Evolutionary conservation across 495 filamentous ascomycete species (phyloP).

Genomic region (Penicillium simplicissimum): DNA sequence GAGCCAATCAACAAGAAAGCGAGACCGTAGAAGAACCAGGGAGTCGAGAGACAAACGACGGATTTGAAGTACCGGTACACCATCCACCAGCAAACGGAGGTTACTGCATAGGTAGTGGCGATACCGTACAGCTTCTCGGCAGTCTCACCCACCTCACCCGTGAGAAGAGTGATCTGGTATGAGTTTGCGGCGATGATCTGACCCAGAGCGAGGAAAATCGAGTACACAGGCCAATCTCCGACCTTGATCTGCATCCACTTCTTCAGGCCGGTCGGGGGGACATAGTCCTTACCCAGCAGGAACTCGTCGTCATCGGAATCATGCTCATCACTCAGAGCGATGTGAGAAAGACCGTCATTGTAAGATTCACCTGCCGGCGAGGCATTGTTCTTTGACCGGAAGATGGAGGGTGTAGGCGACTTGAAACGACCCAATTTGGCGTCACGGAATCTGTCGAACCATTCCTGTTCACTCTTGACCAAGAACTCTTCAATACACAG

Average conservation of each 20-base stretch:
- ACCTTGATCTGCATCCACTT: constrained; percentile 51
- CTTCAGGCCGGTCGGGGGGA: constrained; percentile 63
- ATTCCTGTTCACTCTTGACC: constrained; percentile 67
- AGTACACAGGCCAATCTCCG: constrained; percentile 72
- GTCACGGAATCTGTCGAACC: constrained; percentile 63
- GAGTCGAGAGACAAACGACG: constrained; percentile 56
- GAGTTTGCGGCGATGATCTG: constrained; percentile 72
- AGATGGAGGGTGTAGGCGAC: constrained; percentile 48
- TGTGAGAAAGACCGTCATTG: constrained; percentile 32
- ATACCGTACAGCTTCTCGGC: constrained; percentile 67
- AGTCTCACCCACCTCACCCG: constrained; percentile 61
- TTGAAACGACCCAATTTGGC: constrained; percentile 53
- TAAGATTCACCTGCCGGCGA: constrained; percentile 39
- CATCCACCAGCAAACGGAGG: constrained; percentile 65
- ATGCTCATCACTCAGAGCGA: constrained; percentile 29
- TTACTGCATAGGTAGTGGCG: constrained; percentile 62
- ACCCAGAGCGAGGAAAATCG: constrained; percentile 63
- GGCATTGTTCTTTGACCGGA: constrained; percentile 32
- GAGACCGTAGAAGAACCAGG: constrained; percentile 65
- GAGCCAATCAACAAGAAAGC: constrained; percentile 68
- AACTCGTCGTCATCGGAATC: constrained; percentile 53
- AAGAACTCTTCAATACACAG: constrained; percentile 69
- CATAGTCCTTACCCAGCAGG: constrained; percentile 63
- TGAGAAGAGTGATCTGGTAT: constrained; percentile 70
- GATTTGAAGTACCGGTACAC: constrained; percentile 63